phyloP scores from a whole-genome alignment of 345 rosid genomes.

The Brassica carinata region DNA sequence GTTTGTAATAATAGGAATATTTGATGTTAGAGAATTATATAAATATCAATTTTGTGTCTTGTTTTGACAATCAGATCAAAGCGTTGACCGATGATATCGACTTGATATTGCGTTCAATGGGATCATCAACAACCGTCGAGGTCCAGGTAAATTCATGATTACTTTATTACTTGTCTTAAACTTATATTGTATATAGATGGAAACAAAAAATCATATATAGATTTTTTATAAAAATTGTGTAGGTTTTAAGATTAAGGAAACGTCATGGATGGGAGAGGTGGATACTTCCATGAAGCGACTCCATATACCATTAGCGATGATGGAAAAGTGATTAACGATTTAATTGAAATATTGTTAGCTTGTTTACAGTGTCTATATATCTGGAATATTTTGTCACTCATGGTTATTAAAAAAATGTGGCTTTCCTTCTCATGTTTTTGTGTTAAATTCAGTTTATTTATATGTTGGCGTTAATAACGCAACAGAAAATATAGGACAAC shows the following conservation, averaged over 20 bases:
- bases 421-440: too few species aligned
- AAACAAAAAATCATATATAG: neutral
- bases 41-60: neutral
- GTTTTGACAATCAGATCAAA: slow-evolving; percentile 3
- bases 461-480: too few species aligned
- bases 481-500: too few species aligned
- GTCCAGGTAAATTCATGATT: slow-evolving; percentile 18
- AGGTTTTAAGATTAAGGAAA: neutral
- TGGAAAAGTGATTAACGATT: neutral
- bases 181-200: neutral
- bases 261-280: slow-evolving; percentile 13
- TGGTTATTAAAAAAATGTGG: neutral
- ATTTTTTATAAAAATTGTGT: neutral
- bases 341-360: neutral
- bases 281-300: neutral
- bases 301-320: neutral
- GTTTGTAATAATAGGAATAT: neutral
- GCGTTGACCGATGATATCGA: slow-evolving; percentile 14
- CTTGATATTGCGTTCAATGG: neutral
- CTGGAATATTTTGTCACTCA: neutral
- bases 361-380: neutral
- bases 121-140: slow-evolving; percentile 8
- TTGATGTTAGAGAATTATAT: neutral
- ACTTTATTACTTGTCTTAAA: neutral
- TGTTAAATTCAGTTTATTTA: too few species aligned